Percentiles rank a stretch among this genome's conserved stretches.
Evolutionary conservation across 495 filamentous ascomycete species (phyloP).

Genomic region (Penicillium pulvis): DNA sequence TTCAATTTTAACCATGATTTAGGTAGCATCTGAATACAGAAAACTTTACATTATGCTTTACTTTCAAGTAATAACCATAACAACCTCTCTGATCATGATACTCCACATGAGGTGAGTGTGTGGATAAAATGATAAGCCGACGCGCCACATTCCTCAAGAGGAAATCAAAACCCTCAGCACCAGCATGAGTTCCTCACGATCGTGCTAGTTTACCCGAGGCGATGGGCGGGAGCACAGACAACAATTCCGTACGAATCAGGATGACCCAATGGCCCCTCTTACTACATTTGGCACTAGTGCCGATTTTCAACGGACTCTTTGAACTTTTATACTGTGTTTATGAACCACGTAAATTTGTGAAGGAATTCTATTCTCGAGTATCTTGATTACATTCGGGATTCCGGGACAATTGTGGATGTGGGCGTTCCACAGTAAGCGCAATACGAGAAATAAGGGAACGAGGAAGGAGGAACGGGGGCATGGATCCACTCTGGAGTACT

Average conservation of each 20-base stretch:
- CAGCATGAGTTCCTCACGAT: neutral
- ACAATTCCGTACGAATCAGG: slow-evolving; percentile 1
- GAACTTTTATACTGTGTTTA: too few species aligned
- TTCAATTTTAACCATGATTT: too few species aligned
- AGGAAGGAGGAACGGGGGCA: neutral
- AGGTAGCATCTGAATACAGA: too few species aligned
- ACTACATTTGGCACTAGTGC: neutral
- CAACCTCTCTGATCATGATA: too few species aligned
- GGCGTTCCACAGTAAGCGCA: neutral
- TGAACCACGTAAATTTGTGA: neutral
- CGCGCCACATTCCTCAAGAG: neutral
- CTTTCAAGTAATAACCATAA: too few species aligned
- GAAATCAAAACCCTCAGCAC: neutral
- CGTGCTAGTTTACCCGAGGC: slow-evolving; percentile 5
- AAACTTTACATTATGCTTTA: too few species aligned
- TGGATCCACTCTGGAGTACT: neutral
- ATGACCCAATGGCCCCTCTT: neutral
- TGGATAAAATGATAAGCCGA: too few species aligned
- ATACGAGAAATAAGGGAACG: neutral
- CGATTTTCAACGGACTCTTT: neutral
- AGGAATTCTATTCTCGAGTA: neutral
- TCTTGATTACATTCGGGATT: neutral
- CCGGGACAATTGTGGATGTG: neutral
- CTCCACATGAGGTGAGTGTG: too few species aligned
- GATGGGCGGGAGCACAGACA: neutral